Base-by-base conservation (phyloP, 2,329 filamentous ascomycete genomes). In the Aspergillus sp. region DNA sequence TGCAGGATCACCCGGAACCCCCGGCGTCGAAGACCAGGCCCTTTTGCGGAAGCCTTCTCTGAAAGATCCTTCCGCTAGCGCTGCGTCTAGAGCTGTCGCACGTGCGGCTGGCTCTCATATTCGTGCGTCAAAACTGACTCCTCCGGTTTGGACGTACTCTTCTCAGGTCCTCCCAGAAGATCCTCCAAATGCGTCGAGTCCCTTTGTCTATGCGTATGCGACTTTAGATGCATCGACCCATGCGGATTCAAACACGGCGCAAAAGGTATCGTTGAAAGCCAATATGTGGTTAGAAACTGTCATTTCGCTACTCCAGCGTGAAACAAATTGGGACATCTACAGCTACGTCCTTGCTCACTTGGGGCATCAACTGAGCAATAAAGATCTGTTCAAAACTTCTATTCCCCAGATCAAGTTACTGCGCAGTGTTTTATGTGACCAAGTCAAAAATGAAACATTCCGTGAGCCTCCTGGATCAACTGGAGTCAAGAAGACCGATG, bases 321-420 rank as follows among this genome's bases (percentile, higher is more conserved):
- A 84, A 36, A 79, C 81, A 42, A 84, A 93, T 51, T 97, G 91
- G 90, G 89, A 97, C 62, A 74, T 94, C 1, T 95, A 94, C 72
- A 91, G 88, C 66, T 96, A 91, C 62, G 79, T 91, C 12, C 73
- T 98, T 29, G 86, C 88, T 4, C 87, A 95, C 64, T 72, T 96
- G 7, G 86, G 88, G 1, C 85, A 87, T 29, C 91, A 97, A 58
- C 75, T 98, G 26, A 86, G 84, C 64, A 98, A 98, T 57, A 88
- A 93, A 60, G 83, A 87, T 8, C 74, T 97, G 9, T 96, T 96
- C 63, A 77, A 76, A 50, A 82, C 78, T 45, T 81, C 87, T 4
- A 81, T 87, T 34, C 75, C 80, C 2, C 83, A 94, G 49, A 79
- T 98, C 46, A 82, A 85, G 56, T 79, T 84, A 51, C 72, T 97